phyloP scores from a whole-genome alignment of 2,329 filamentous ascomycete species.

The Colletotrichum chlorophyti region DNA sequence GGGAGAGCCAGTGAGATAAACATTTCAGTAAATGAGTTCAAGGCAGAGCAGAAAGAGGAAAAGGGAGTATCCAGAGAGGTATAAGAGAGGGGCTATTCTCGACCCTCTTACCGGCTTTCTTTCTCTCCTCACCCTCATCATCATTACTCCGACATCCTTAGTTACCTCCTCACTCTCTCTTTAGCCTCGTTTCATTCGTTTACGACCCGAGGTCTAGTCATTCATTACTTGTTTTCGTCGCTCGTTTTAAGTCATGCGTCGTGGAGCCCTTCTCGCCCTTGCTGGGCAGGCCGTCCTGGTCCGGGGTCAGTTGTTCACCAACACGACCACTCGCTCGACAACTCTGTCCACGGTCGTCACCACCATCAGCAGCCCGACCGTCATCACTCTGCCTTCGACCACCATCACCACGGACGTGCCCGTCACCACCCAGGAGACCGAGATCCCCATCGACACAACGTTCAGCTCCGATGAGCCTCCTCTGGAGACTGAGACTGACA shows the following conservation, averaged over 20 bases:
- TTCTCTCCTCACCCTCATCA: conserved; percentile 25
- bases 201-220: conserved; percentile 26
- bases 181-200: conserved; percentile 25
- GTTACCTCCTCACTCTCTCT: conserved; percentile 13
- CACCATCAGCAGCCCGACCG: background rate
- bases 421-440: background rate
- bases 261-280: conserved; percentile 4
- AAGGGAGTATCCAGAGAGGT: conserved; percentile 8
- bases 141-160: conserved; percentile 25
- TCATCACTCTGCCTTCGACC: background rate
- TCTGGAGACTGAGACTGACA: background rate
- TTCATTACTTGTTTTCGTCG: conserved; percentile 24
- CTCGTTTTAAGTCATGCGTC: conserved; percentile 19
- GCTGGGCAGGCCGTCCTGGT: conserved; percentile 11
- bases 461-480: background rate
- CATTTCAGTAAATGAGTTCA: background rate
- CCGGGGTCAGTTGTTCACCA: background rate
- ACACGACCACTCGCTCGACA: conserved; percentile 1
- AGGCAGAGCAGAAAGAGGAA: background rate
- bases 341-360: background rate
- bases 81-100: conserved; percentile 15
- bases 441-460: background rate
- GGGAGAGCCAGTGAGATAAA: background rate
- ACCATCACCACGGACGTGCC: background rate
- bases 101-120: background rate